A percentile compares a stretch with the other conserved stretches of the same genome.
Conservation (phyloP, 1,284 basidiomycete genomes). For the Ceratobasidium papillatum region DNA sequence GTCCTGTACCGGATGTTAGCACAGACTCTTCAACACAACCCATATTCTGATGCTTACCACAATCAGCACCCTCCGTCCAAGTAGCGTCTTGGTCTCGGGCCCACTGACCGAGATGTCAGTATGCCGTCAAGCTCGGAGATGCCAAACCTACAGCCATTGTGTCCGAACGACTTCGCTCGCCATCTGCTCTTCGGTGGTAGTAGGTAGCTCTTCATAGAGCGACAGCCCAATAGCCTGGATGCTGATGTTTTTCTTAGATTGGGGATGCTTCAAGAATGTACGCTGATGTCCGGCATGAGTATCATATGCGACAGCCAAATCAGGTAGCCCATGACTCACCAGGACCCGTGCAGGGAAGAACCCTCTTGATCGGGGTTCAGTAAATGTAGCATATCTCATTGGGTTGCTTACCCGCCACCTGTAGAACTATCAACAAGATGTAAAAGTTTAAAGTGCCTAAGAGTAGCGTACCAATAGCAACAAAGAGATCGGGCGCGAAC, state of each 20-base stretch:
- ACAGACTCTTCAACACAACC: background rate
- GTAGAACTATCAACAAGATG: conserved; percentile 41
- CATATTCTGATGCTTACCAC: conserved; percentile 60
- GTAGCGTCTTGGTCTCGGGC: conserved; percentile 70
- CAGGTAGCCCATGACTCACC: conserved; percentile 54
- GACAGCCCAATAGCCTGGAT: conserved; percentile 93
- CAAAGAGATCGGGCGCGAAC: conserved; percentile 80
- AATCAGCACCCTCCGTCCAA: conserved; percentile 83
- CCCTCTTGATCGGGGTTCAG: conserved; percentile 61
- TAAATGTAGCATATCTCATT: background rate
- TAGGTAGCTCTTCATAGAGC: conserved; percentile 86
- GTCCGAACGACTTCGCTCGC: conserved; percentile 88
- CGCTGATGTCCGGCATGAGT: conserved; percentile 58
- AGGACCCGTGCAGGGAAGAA: conserved; percentile 95
- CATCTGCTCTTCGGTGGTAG: conserved; percentile 76
- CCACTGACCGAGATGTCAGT: conserved; percentile 55
- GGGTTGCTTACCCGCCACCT: conserved; percentile 78
- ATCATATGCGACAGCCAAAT: background rate
- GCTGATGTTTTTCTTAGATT: conserved; percentile 80
- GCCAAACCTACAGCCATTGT: conserved; percentile 82
- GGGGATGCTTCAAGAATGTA: conserved; percentile 82
- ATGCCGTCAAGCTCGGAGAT: conserved; percentile 7
- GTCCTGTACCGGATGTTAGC: conserved; percentile 63
- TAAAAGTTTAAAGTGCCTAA: background rate
- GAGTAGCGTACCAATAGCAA: conserved; percentile 74